Evolutionary conservation across 2,329 filamentous ascomycete species (phyloP).

Genomic region (Apiospora hydei): DNA sequence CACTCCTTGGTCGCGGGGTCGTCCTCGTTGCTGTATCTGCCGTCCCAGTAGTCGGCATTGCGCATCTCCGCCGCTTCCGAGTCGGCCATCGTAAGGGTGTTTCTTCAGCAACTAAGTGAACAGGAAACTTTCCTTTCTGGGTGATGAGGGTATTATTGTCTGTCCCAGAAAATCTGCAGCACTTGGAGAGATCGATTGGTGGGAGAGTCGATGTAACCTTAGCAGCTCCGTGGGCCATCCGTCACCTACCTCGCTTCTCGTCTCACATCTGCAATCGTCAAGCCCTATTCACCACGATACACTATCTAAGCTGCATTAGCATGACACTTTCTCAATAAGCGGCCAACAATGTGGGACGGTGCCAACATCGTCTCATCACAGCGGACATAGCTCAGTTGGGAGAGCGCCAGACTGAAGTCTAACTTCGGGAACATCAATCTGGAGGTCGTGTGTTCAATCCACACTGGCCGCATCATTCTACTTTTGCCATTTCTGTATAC

Average conservation of each 20-base stretch:
- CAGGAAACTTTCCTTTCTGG: neutral
- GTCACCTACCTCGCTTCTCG: neutral
- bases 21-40: neutral
- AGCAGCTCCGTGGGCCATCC: neutral
- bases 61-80: constrained; percentile 23
- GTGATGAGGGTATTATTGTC: neutral
- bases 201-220: neutral
- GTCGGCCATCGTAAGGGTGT: no score
- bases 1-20: constrained; percentile 23
- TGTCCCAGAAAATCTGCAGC: neutral
- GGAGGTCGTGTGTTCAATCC: constrained; percentile 24
- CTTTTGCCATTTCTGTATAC: neutral
- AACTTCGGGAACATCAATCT: constrained; percentile 20
- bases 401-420: constrained; percentile 23
- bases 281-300: neutral
- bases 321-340: neutral
- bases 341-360: neutral
- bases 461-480: constrained; percentile 14
- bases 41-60: constrained; percentile 22
- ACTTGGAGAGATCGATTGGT: no score
- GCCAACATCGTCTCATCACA: constrained; percentile 5
- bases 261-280: neutral
- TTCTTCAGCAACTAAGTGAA: no score
- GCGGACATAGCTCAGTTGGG: constrained; percentile 25
- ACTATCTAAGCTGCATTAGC: neutral